phyloP scores from a whole-genome alignment of 192 early-diverging fungal species.

The Entomortierella chlamydospora region DNA sequence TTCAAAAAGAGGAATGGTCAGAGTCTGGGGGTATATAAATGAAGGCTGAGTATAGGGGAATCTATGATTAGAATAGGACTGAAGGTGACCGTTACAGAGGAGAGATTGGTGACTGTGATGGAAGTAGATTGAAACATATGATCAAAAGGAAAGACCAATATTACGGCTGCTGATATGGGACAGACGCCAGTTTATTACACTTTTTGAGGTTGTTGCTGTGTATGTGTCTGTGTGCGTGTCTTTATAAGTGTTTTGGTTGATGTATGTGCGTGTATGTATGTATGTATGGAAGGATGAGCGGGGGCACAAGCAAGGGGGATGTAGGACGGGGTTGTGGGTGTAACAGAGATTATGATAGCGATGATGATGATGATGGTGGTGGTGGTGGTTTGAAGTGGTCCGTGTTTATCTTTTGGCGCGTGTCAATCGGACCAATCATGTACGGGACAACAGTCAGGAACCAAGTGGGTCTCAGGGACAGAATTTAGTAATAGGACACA shows the following conservation, averaged over 20 bases:
- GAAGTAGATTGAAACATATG: background rate
- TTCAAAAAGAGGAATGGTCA: no score
- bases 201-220: no score
- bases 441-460: background rate
- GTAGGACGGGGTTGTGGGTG: background rate
- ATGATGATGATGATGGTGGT: background rate
- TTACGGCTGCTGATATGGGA: no score
- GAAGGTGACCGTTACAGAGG: background rate
- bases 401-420: background rate
- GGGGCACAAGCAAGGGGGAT: background rate
- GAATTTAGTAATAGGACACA: background rate
- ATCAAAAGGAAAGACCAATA: no score
- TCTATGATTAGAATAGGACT: background rate
- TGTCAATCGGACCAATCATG: constrained; percentile 11
- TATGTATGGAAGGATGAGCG: background rate
- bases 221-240: no score
- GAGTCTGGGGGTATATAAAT: no score
- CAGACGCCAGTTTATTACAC: no score
- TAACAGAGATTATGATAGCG: background rate
- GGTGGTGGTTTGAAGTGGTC: no score
- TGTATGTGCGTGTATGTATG: background rate
- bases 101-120: background rate
- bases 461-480: constrained; percentile 3
- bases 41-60: no score
- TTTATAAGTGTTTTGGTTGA: no score